phyloP scores from a whole-genome alignment of 106 monocot species.

The Acorus gramineus region DNA sequence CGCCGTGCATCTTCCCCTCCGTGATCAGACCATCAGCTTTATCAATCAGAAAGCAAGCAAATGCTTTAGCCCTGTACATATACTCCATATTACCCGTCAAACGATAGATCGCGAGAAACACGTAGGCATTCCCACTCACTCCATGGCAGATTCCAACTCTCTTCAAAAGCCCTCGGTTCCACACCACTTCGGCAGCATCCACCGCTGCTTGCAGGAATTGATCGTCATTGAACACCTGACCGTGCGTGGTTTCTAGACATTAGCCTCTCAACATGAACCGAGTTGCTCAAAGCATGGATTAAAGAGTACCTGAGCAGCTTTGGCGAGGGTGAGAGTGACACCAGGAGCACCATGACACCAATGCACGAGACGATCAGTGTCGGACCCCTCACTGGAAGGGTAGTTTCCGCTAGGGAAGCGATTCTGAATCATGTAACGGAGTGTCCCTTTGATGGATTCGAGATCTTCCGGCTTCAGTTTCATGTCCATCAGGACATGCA shows the following conservation, averaged over 20 bases:
- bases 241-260: no score
- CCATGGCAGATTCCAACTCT: constrained; percentile 90
- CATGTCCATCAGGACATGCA: constrained; percentile 82
- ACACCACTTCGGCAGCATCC: constrained; percentile 77
- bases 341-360: constrained; percentile 99
- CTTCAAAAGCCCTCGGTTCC: constrained; percentile 81
- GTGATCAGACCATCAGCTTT: constrained; percentile 44
- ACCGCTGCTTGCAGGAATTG: constrained; percentile 50
- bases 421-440: constrained; percentile 60
- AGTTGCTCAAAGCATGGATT: no score
- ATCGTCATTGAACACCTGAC: constrained; percentile 63
- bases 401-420: constrained; percentile 79
- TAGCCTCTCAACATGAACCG: no score
- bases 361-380: constrained; percentile 64
- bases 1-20: constrained; percentile 62
- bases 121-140: constrained; percentile 73
- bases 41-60: constrained; percentile 65
- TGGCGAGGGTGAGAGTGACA: constrained; percentile 57
- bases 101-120: constrained; percentile 69
- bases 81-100: constrained; percentile 45
- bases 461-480: constrained; percentile 42
- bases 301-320: constrained; percentile 49
- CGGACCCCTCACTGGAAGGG: constrained; percentile 60
- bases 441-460: constrained; percentile 59
- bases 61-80: constrained; percentile 75